phyloP scores from a whole-genome alignment of 805 yeast species.

The Zygosaccharomyces gambellarensis region DNA sequence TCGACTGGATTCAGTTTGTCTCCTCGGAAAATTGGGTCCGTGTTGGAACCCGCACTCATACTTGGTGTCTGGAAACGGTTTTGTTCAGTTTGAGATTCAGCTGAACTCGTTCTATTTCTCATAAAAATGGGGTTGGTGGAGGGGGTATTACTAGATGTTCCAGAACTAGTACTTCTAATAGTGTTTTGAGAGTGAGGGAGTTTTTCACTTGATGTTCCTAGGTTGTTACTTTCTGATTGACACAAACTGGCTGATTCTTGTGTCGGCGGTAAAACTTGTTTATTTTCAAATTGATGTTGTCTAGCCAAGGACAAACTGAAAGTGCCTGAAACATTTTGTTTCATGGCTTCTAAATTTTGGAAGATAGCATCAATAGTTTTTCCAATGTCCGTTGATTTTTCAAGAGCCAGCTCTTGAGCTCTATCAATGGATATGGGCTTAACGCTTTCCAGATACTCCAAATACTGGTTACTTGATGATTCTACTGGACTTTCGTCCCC shows the following conservation, averaged over 20 bases:
- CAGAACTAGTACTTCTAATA: neutral
- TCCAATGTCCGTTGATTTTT: neutral
- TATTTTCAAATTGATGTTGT: neutral
- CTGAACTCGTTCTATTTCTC: too few species aligned
- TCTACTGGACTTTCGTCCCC: neutral
- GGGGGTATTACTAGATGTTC: neutral
- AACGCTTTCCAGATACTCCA: constrained; percentile 13
- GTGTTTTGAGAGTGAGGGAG: neutral
- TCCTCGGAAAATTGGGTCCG: neutral
- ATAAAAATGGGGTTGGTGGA: too few species aligned
- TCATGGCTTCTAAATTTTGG: neutral
- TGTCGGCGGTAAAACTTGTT: neutral
- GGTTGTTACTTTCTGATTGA: neutral
- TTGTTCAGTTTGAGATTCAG: too few species aligned
- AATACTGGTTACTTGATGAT: neutral
- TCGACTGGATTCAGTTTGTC: neutral
- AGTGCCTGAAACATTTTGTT: neutral
- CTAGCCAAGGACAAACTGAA: neutral
- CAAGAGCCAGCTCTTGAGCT: constrained; percentile 1
- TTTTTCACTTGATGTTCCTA: neutral
- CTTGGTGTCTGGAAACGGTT: too few species aligned
- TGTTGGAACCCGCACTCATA: neutral
- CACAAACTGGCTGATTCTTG: neutral
- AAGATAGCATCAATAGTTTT: neutral
- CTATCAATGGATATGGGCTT: constrained; percentile 9